Evolutionary conservation across 192 early-diverging fungal species (phyloP), one percentile per base, ranked within the genome.

Genomic region (Backusella parvicylindrica): DNA sequence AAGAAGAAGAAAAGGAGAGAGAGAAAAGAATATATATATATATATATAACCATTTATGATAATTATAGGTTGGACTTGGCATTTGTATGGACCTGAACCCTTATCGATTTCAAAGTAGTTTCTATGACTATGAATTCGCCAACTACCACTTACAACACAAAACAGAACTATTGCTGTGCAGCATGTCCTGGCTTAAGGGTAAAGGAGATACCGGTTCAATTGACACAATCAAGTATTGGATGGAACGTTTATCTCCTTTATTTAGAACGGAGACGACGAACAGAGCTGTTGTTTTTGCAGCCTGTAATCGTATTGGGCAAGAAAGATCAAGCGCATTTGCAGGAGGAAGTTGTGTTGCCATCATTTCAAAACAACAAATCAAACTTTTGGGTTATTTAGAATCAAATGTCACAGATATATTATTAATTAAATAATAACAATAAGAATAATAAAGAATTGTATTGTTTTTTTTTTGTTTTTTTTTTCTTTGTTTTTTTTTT

Each of bases 51-150:
- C 33, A 35, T 35, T 30, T 26, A 33, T 11, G 11, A 32, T 33
- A 30, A 32, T 63, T 49, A 36, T 74, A 89, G 89, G 84, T 93
- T 23, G 93, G 90, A n/a, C 79, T 91, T 56, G 93, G 91, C 3
- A 95, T 95, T 9, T 95, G 94, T 69, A 94, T 95, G 94, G 94
- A 95, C 80, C 32, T 95, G 21, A 95, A 95, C 72, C 94, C 93
- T 3, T 92, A 90, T 66, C 77, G 83, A 43, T 95, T 94, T 79
- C 74, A 87, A 75, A 67, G 90, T 2, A 75, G 81, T 1, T 95
- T 93, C 74, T 78, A 78, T 43, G 88, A 74, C 32, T 94, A 82
- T 74, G 94, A 95, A 75, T 95, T 93, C 78, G 89, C 88, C 1
- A 84, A 70, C 33, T 95, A 81, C 67, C 93, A 94, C 69, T 3